These are phyloP conservation scores for Cornus controversa DNA, from an alignment of 148 eudicot species.

Conservation along the genomic window DNA sequence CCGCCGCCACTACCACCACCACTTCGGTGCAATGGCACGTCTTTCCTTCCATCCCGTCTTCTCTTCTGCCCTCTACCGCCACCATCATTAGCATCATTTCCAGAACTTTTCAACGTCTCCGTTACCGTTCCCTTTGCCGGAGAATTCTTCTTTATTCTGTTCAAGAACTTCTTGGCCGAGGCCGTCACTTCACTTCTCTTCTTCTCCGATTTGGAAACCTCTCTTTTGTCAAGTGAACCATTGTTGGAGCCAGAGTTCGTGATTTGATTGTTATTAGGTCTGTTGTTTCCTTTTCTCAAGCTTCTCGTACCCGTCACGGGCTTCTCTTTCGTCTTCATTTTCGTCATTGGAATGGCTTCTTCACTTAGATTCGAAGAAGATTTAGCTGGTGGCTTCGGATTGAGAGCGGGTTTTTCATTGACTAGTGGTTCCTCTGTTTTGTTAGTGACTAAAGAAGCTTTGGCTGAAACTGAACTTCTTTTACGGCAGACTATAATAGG, in stretches of 20 bases:
- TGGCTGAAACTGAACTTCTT: constrained; percentile 37
- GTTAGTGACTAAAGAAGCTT: constrained; percentile 13
- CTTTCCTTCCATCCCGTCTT: constrained; percentile 24
- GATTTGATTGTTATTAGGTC: background rate
- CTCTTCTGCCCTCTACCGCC: constrained; percentile 16
- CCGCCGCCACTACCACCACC: constrained; percentile 2
- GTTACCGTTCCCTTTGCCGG: constrained; percentile 21
- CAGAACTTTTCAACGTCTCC: constrained; percentile 23
- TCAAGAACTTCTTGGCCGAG: constrained; percentile 32
- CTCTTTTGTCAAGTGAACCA: background rate
- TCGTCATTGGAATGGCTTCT: constrained; percentile 14
- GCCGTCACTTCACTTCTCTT: constrained; percentile 10
- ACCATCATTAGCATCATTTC: constrained; percentile 7
- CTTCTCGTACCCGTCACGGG: constrained; percentile 28
- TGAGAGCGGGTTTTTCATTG: background rate
- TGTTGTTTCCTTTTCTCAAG: constrained; percentile 19
- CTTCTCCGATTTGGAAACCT: constrained; percentile 1
- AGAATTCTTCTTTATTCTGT: constrained; percentile 35
- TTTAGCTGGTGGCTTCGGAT: constrained; percentile 10
- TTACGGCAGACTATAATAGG: constrained; percentile 38
- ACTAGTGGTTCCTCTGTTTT: constrained; percentile 14
- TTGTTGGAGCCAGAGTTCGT: background rate
- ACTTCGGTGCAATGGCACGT: background rate
- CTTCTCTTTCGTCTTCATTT: constrained; percentile 18
- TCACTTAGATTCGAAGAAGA: constrained; percentile 7